These are phyloP conservation scores for Pichia occidentalis DNA, from an alignment of 805 yeast genomes.

Conservation along the genomic window DNA sequence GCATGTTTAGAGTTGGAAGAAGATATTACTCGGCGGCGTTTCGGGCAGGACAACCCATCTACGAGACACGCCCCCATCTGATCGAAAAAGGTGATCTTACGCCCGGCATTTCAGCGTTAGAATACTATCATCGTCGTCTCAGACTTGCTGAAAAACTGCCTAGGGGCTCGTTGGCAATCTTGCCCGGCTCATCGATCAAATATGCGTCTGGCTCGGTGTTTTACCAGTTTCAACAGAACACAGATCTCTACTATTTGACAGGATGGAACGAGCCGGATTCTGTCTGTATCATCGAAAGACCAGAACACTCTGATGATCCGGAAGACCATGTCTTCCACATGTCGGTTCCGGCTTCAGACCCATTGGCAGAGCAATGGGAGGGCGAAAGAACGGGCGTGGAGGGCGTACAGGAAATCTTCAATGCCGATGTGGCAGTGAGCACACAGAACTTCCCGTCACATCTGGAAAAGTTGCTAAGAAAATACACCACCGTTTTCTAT, in stretches of 20 bases:
- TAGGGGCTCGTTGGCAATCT: slow-evolving; percentile 58
- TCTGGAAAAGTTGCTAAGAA: slow-evolving; percentile 40
- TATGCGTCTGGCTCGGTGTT: slow-evolving; percentile 89
- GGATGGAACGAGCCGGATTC: slow-evolving; percentile 94
- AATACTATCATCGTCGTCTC: slow-evolving; percentile 68
- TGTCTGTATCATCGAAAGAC: slow-evolving; percentile 58
- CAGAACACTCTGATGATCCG: slow-evolving; percentile 44
- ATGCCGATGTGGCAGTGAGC: slow-evolving; percentile 70
- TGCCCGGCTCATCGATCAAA: slow-evolving; percentile 66
- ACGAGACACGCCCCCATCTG: slow-evolving; percentile 76
- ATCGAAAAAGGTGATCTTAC: slow-evolving; percentile 75
- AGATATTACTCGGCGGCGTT: slow-evolving; percentile 11
- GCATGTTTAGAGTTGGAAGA: slow-evolving; percentile 4
- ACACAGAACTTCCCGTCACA: slow-evolving; percentile 38
- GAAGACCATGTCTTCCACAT: slow-evolving; percentile 51
- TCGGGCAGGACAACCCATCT: slow-evolving; percentile 73
- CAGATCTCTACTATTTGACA: slow-evolving; percentile 76
- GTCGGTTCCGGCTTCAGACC: slow-evolving; percentile 81
- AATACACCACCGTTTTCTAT: slow-evolving; percentile 47
- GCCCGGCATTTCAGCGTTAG: slow-evolving; percentile 79
- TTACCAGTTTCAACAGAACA: slow-evolving; percentile 87
- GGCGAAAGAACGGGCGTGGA: slow-evolving; percentile 85
- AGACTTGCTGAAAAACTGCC: slow-evolving; percentile 54
- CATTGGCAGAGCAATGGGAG: slow-evolving; percentile 84
- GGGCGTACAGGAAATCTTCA: slow-evolving; percentile 77